Evolutionary conservation across 2,329 filamentous ascomycete genomes (phyloP), one percentile per base, ranked within the genome.

Genomic region (Hymenoscyphus scutula): DNA sequence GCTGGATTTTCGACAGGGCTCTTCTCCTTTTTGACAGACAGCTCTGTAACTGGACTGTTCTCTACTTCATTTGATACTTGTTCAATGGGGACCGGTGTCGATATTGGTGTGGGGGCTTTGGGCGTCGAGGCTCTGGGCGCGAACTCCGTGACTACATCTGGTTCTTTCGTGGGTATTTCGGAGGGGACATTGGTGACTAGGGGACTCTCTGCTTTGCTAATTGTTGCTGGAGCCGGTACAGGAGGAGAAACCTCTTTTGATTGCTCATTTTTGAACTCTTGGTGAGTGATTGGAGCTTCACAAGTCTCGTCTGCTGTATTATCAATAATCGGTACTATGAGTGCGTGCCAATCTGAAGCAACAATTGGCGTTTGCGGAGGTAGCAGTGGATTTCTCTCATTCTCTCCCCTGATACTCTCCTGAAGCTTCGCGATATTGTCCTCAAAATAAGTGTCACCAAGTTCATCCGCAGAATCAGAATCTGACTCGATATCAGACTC

Each of bases 401-500:
- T 41, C 5, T 64, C 55, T 58, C 65, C 41, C 6, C 62, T 59
- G 51, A 72, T 66, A 53, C 71, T 37, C n/a, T 63, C 63, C 48
- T 70, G 62, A 15, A 70, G 58, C 41, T 67, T 69, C 10, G 69
- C 64, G 41, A 74, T 70, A 56, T 74, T 72, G 29, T 69, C 65
- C 56, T 72, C 73, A 23, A 74, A 74, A 57, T 73, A 74, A 32
- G 68, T 64, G 59, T 74, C 72, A 38, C 69, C 68, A 27, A 74
- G 62, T n/a, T 74, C 72, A 56, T 74, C 71, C 7, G 56, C 72
- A 27, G 70, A 72, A 59, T 74, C 72, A 10, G 69, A 68, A 58
- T 73, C 69, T 6, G 51, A 15, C 25, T 54, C 29, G 1, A 70
- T 71, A 27, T 69, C 70, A 51, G 66, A 61, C 5, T 64, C 62